These are phyloP conservation scores for Albugo laibachii DNA, from an alignment of 352 stramenopile genomes.

Conservation along the genomic window DNA sequence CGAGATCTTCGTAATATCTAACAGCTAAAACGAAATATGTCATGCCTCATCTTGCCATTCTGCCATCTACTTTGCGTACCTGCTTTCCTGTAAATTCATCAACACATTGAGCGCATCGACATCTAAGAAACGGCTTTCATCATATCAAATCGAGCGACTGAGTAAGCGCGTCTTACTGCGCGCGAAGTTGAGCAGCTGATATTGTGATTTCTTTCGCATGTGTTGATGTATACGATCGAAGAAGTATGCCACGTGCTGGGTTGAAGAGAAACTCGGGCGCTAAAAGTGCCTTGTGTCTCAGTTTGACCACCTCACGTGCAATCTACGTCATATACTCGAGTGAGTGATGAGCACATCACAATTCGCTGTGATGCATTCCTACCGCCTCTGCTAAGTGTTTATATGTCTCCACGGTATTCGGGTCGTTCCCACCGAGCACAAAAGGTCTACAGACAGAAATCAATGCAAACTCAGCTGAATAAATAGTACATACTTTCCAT, in stretches of 20 bases:
- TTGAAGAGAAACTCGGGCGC: constrained; percentile 66
- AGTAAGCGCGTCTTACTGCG: constrained; percentile 17
- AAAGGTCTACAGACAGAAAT: constrained; percentile 27
- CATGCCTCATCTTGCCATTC: neutral
- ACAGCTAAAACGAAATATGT: constrained; percentile 17
- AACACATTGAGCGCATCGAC: constrained; percentile 68
- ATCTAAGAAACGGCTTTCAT: constrained; percentile 14
- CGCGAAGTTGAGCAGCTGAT: constrained; percentile 50
- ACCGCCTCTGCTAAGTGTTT: constrained; percentile 43
- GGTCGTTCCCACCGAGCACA: constrained; percentile 41
- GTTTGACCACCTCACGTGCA: constrained; percentile 52
- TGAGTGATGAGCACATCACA: neutral
- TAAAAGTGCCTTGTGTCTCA: constrained; percentile 46
- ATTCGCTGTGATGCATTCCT: neutral
- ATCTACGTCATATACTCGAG: constrained; percentile 17
- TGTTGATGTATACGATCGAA: constrained; percentile 49
- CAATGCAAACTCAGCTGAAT: constrained; percentile 2
- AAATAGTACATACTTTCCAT: constrained; percentile 46
- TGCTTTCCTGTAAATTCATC: constrained; percentile 73
- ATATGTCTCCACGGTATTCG: constrained; percentile 46
- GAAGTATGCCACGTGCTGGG: constrained; percentile 52
- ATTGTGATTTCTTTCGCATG: constrained; percentile 56
- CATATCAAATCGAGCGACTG: neutral
- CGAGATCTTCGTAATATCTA: constrained; percentile 43
- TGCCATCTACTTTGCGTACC: constrained; percentile 11